Evolutionary conservation across 2,329 filamentous ascomycete genomes (phyloP).

Genomic region (Xylaria sp.): DNA sequence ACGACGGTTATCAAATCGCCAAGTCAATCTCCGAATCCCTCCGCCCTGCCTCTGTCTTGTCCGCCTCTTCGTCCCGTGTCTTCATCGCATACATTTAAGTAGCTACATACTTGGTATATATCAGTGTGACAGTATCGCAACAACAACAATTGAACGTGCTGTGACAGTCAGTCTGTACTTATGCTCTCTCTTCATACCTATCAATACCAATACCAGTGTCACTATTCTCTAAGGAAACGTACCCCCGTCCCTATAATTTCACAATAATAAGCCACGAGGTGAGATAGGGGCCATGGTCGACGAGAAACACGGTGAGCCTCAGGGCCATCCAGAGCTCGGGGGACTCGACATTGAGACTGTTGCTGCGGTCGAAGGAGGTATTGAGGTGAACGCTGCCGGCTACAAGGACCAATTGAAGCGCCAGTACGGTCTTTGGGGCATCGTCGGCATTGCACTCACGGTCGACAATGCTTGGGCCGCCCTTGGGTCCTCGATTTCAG

Average conservation of each 20-base stretch:
- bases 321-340: conserved; percentile 40
- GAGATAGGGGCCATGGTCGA: conserved; percentile 7
- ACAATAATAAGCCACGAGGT: background rate
- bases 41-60: background rate
- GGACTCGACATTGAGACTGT: conserved; percentile 51
- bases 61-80: background rate
- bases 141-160: background rate
- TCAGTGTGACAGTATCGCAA: background rate
- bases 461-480: conserved; percentile 75
- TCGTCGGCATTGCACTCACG: conserved; percentile 69
- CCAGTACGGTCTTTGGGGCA: conserved; percentile 69
- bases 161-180: background rate
- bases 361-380: conserved; percentile 52
- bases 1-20: background rate
- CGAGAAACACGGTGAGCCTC: conserved; percentile 24
- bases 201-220: too few species aligned
- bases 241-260: background rate
- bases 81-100: background rate
- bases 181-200: background rate
- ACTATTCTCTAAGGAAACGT: background rate
- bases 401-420: conserved; percentile 71
- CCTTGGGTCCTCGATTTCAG: conserved; percentile 68
- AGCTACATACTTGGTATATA: background rate
- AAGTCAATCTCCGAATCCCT: conserved; percentile 1
- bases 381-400: conserved; percentile 71